Base-by-base conservation (phyloP, 2,329 filamentous ascomycete species). In the Aspergillus sp. region DNA sequence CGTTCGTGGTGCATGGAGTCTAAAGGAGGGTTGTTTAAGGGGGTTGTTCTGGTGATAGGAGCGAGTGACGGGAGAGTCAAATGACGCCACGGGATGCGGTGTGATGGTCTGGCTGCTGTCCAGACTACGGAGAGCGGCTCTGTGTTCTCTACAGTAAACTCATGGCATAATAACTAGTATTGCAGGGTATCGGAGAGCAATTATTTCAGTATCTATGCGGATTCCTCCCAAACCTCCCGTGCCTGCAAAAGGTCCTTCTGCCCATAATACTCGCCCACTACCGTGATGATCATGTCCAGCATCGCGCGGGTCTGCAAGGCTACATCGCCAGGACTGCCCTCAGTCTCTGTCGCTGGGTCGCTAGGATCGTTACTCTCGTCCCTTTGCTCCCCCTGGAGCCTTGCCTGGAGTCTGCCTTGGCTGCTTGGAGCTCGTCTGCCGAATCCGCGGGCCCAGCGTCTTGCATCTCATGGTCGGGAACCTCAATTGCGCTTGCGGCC, bases 241-340 rank as follows among this genome's bases (percentile, higher is more conserved):
- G 83, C 86, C 57, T 86, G 81, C 42, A 96, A 76, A 52, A 96
- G 68, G 66, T 97, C 91, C 53, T 84, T 77, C 68, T 97, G 91
- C 1, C 91, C 89, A 67, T 90, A 97, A 54, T 86, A 81, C 68
- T 95, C 89, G 57, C 88, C 90, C 42, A 86, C 83, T 33, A 96
- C 77, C 0, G 87, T 93, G 55, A 96, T 73, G 45, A 96, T 87
- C 88, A 94, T 94, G 68, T 94, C 90, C 32, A 96, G 74, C 36
- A 88, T 89, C n/a, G 82, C 84, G 29, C 79, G 74, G 12, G 58
- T 63, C 48, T 67, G 58, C 42, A 54, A 54, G 9, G 45, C 46
- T 32, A 53, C 43, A 59, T 59, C 48, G 48, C 60, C 47, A 5
- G 41, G 43, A 35, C 47, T 46, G 4, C 58, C 54, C 26, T 62